Conservation (phyloP, 345 rosid species). For the Linum tenue region DNA sequence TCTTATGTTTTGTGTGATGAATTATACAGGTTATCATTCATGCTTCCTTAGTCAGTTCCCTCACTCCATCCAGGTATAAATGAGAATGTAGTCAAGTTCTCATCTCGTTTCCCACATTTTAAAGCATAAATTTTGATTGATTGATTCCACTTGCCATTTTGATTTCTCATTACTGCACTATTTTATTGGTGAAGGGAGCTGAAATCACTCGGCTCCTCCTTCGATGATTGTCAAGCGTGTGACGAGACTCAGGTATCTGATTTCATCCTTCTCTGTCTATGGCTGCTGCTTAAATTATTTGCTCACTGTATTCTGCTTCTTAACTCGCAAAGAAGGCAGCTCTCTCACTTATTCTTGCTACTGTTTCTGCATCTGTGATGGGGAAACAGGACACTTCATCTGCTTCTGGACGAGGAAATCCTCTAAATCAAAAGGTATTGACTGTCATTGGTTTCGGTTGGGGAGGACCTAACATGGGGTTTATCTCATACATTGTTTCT, state of each 20-base stretch:
- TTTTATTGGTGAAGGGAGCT: slow-evolving; percentile 28
- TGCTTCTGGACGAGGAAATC: slow-evolving; percentile 23
- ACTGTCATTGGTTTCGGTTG: slow-evolving; percentile 8
- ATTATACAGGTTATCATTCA: slow-evolving; percentile 34
- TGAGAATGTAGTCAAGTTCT: background rate
- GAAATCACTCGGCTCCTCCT: slow-evolving; percentile 24
- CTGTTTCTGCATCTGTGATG: background rate
- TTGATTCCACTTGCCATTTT: slow-evolving; percentile 5
- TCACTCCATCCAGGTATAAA: slow-evolving; percentile 31
- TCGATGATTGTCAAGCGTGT: slow-evolving; percentile 28
- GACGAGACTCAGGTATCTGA: slow-evolving; percentile 33
- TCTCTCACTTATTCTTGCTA: background rate
- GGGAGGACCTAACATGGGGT: background rate
- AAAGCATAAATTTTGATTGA: background rate
- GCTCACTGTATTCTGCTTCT: background rate
- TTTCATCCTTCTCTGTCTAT: background rate
- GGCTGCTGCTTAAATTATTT: background rate
- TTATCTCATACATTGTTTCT: slow-evolving; percentile 21
- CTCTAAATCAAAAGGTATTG: slow-evolving; percentile 47
- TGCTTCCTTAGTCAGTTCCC: slow-evolving; percentile 22
- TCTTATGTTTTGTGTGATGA: background rate
- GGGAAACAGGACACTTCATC: slow-evolving; percentile 27
- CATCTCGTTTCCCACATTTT: background rate
- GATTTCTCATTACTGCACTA: slow-evolving; percentile 12
- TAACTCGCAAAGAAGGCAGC: background rate